Evolutionary conservation across 2,329 filamentous ascomycete genomes (phyloP), one percentile per base, ranked within the genome.

Genomic region (Fusarium pseudonygamai): DNA sequence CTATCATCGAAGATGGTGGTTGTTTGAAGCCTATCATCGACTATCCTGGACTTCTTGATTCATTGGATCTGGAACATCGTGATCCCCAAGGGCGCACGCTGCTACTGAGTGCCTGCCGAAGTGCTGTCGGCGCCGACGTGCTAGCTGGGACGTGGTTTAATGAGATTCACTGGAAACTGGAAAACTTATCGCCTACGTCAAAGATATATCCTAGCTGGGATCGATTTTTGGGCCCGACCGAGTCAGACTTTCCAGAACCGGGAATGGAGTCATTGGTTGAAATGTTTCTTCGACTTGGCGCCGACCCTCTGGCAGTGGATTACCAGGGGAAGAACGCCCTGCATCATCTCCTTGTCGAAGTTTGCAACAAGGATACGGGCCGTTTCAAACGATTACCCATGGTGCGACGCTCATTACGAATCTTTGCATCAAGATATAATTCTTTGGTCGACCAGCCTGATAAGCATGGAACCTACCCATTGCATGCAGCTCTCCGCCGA

Each of bases 11-110:
- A 11, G 46, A 32, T 1, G 46, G 28, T 4, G 5, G 9, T n/a
- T 49, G 14, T 7, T 2, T 32, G 0, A 49, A 32, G 15, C 46
- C 28, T 1, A 18, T 49, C 0, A 32, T 49, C 2, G 28, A 32
- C 11, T 49, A 32, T 49, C 28, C 22, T 0, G 22, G 46, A 1
- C n/a, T 49, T 18, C 22, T 49, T 0, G 15, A 13, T 7, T 49
- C 46, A 2, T 7, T 49, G 5, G 22, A n/a, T 3, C 28, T 49
- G 13, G 28, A 32, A 9, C 22, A 49, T 32, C 46, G 46, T n/a
- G 46, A 49, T n/a, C 22, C 46, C 1, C 28, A 49, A n/a, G 46
- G 46, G 3, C 46, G 46, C 3, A 49, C 46, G 18, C 28, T 32
- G 4, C 15, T 49, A 3, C 46, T 49, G 3, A 49, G 28, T n/a